phyloP scores from a whole-genome alignment of 2,329 filamentous ascomycete genomes.

The Fusarium albidum region DNA sequence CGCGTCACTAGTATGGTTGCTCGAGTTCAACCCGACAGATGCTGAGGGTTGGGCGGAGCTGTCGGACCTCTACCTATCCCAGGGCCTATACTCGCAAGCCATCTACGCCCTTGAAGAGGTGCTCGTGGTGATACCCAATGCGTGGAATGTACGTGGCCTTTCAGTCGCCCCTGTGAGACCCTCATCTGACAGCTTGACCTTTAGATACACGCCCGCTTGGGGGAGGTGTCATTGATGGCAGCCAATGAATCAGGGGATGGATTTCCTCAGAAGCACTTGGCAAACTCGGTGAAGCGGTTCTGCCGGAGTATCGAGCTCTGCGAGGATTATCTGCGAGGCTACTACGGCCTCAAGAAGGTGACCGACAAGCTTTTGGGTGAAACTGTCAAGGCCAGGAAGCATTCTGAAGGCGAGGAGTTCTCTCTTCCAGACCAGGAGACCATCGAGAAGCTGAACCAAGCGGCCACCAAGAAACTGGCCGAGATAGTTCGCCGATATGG shows the following conservation, averaged over 20 bases:
- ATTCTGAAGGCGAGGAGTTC: slow-evolving; percentile 58
- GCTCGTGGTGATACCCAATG: slow-evolving; percentile 84
- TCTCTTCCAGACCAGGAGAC: slow-evolving; percentile 64
- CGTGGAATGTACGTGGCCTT: slow-evolving; percentile 81
- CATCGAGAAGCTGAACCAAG: slow-evolving; percentile 73
- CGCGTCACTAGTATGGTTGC: slow-evolving; percentile 73
- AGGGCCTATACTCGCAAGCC: slow-evolving; percentile 82
- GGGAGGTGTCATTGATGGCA: slow-evolving; percentile 82
- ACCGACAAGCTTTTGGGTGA: slow-evolving; percentile 60
- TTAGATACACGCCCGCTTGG: slow-evolving; percentile 87
- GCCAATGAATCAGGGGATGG: slow-evolving; percentile 54
- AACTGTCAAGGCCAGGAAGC: slow-evolving; percentile 53
- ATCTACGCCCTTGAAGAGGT: slow-evolving; percentile 93
- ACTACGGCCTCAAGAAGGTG: slow-evolving; percentile 84
- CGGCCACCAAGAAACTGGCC: slow-evolving; percentile 76
- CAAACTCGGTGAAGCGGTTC: slow-evolving; percentile 83
- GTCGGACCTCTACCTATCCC: slow-evolving; percentile 82
- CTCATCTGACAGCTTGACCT: slow-evolving; percentile 30
- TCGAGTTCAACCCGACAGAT: slow-evolving; percentile 88
- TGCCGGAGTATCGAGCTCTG: slow-evolving; percentile 92
- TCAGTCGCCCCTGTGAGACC: slow-evolving; percentile 2
- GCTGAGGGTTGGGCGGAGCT: slow-evolving; percentile 94
- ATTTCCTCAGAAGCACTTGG: slow-evolving; percentile 62
- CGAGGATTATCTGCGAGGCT: slow-evolving; percentile 89
- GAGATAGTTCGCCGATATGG: slow-evolving; percentile 76